A percentile compares a stretch with the other conserved stretches of the same genome.
Evolutionary conservation across 73 alveolate species (phyloP).

Genomic region (Durusdinium trenchii): DNA sequence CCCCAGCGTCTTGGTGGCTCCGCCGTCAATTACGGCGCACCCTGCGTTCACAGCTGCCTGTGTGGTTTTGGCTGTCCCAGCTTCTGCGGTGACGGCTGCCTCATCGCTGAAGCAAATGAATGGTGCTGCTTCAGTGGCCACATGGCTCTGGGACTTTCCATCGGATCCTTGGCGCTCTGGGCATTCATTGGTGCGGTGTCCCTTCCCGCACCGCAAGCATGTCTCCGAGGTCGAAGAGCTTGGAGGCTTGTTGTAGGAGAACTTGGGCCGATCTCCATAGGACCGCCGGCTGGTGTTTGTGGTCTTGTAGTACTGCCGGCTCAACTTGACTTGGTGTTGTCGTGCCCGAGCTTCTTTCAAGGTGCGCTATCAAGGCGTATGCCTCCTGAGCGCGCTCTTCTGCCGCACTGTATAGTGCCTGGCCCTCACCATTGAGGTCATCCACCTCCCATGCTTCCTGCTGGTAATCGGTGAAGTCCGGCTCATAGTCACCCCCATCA

Average conservation of each 20-base stretch:
- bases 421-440: too few species aligned
- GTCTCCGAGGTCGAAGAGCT: neutral
- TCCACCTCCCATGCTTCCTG: neutral
- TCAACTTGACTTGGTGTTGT: neutral
- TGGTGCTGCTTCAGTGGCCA: neutral
- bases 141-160: neutral
- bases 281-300: too few species aligned
- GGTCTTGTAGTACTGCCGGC: neutral
- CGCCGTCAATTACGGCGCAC: too few species aligned
- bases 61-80: too few species aligned
- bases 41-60: too few species aligned
- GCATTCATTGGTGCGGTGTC: neutral
- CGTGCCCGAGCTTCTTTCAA: neutral
- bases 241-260: neutral
- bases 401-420: neutral
- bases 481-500: too few species aligned
- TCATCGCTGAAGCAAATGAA: constrained; percentile 12
- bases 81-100: too few species aligned
- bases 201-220: neutral
- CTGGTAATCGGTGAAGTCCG: too few species aligned
- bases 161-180: neutral
- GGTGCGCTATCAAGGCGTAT: neutral
- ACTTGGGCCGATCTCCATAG: too few species aligned
- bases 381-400: neutral
- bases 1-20: too few species aligned